Percentiles rank a stretch among this genome's conserved stretches.
Evolutionary conservation across 208 protist species (phyloP).

Genomic region (Trypanosoma caninum): DNA sequence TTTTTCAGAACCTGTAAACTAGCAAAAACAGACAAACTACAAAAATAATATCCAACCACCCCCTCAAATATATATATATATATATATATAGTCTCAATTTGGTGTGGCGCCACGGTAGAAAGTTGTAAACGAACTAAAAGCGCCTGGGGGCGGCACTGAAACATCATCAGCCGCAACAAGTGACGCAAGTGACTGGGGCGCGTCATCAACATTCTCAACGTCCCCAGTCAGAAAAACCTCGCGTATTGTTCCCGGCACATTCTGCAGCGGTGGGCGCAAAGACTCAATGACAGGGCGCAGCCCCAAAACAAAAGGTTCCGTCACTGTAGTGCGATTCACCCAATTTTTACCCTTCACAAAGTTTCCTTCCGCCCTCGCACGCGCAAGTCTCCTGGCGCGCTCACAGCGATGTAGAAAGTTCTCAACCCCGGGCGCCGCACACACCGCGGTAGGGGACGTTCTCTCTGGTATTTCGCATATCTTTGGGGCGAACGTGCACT

Average conservation of each 20-base stretch:
- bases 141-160: conserved; percentile 8
- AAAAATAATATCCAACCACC: too few relatives aligned
- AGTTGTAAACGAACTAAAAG: conserved; percentile 14
- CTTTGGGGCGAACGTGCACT: conserved; percentile 19
- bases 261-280: conserved; percentile 4
- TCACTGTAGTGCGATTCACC: conserved; percentile 2
- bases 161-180: neutral
- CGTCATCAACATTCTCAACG: neutral
- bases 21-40: too few relatives aligned
- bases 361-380: conserved; percentile 2
- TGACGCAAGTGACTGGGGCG: neutral
- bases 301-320: conserved; percentile 18
- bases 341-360: conserved; percentile 2
- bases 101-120: neutral
- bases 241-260: neutral
- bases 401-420: conserved; percentile 9
- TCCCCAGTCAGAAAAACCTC: neutral
- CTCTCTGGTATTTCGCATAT: neutral
- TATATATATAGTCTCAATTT: neutral
- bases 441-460: neutral
- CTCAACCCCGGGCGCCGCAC: conserved; percentile 6
- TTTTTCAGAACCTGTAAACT: too few relatives aligned
- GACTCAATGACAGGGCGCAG: conserved; percentile 13
- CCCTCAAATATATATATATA: too few relatives aligned
- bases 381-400: conserved; percentile 5